A percentile compares a stretch with the other conserved stretches of the same genome.
Evolutionary conservation across 148 eudicot genomes (phyloP).

Genomic region (Rhododendron mucronatum): DNA sequence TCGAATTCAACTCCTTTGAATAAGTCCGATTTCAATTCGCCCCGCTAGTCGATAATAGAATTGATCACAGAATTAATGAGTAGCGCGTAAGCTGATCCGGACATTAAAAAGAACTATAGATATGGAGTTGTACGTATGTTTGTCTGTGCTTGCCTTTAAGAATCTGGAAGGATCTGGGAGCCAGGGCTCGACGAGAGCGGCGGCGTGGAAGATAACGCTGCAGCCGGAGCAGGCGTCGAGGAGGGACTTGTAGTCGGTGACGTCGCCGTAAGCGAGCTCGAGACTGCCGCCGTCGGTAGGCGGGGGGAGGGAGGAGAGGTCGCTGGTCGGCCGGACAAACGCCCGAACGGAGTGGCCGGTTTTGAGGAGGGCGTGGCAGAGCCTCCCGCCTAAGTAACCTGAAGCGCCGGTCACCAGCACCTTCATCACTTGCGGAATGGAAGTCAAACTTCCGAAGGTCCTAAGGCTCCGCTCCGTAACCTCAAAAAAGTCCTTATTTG

Average conservation of each 20-base stretch:
- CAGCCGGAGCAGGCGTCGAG: constrained; percentile 60
- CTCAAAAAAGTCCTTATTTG: too few species aligned
- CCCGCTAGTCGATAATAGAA: too few species aligned
- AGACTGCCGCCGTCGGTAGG: constrained; percentile 25
- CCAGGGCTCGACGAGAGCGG: constrained; percentile 96
- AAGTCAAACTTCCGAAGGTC: background rate
- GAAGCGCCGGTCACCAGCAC: constrained; percentile 92
- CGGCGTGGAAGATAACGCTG: constrained; percentile 65
- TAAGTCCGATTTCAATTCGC: background rate
- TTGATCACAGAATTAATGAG: too few species aligned
- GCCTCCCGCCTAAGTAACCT: constrained; percentile 77
- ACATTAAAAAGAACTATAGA: too few species aligned
- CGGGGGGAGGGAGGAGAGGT: constrained; percentile 52
- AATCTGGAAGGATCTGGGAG: constrained; percentile 68
- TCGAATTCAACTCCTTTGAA: background rate
- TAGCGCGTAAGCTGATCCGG: background rate
- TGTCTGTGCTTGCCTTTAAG: constrained; percentile 26
- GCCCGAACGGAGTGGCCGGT: constrained; percentile 71
- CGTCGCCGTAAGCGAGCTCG: constrained; percentile 65
- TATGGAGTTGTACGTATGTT: background rate
- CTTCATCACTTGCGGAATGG: background rate
- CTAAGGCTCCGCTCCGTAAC: too few species aligned
- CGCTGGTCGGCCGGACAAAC: constrained; percentile 66
- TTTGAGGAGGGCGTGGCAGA: constrained; percentile 60
- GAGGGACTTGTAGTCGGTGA: constrained; percentile 61